These are phyloP conservation scores for Salix dunnii DNA, from an alignment of 345 rosid genomes.

Conservation along the genomic window DNA sequence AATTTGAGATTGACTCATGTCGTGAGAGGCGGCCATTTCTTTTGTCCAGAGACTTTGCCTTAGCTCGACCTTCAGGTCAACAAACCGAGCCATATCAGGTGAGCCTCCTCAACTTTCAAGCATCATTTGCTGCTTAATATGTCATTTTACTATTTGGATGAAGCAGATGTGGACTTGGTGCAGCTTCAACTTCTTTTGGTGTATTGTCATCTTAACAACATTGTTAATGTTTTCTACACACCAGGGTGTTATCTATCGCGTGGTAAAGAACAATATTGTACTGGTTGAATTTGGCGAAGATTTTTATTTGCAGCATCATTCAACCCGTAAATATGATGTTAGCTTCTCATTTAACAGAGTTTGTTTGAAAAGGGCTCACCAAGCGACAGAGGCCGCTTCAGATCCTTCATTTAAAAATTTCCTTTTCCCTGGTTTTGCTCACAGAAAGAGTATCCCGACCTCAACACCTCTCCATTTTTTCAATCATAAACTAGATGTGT, in stretches of 20 bases:
- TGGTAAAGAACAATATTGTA: constrained; percentile 19
- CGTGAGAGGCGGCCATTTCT: constrained; percentile 32
- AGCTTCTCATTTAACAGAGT: constrained; percentile 46
- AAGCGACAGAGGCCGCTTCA: constrained; percentile 36
- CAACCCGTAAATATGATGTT: constrained; percentile 30
- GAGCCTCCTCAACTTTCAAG: not conserved
- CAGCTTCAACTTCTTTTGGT: not conserved
- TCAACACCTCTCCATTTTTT: not conserved
- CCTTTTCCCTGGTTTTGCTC: constrained; percentile 26
- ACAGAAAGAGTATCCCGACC: not conserved
- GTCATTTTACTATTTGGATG: not conserved
- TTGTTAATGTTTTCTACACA: not conserved
- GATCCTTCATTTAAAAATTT: constrained; percentile 21
- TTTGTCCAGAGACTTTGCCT: constrained; percentile 41
- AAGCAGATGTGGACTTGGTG: not conserved
- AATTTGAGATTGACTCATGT: constrained; percentile 22
- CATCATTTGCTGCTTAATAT: not conserved
- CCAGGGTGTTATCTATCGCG: constrained; percentile 36
- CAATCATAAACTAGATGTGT: constrained; percentile 5
- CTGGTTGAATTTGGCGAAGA: constrained; percentile 37
- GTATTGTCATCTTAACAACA: not conserved
- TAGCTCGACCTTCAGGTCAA: constrained; percentile 23
- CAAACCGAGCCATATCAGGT: constrained; percentile 30
- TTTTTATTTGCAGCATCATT: constrained; percentile 27
- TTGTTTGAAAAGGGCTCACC: constrained; percentile 37